phyloP scores from a whole-genome alignment of 352 stramenopile species.

The Pilasporangium apinafurcum region DNA sequence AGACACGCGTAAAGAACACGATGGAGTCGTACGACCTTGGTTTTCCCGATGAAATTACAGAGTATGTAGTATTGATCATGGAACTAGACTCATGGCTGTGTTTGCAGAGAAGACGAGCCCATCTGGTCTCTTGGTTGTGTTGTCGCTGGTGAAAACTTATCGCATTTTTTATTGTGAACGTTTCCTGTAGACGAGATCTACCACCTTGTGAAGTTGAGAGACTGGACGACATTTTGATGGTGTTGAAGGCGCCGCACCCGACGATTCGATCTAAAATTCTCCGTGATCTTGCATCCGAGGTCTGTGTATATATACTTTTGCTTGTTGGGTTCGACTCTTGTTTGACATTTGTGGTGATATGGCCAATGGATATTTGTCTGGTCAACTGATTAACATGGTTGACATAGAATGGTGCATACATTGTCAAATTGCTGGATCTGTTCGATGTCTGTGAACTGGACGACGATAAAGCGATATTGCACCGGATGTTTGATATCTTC shows the following conservation, averaged over 20 bases:
- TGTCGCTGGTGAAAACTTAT: conserved; percentile 2
- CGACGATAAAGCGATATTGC: conserved; percentile 44
- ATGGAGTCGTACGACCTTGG: conserved; percentile 41
- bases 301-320: conserved; percentile 6
- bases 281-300: conserved; percentile 36
- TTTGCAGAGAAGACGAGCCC: no score
- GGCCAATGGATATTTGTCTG: background rate
- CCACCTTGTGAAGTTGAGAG: conserved; percentile 60
- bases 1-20: no score
- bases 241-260: conserved; percentile 55
- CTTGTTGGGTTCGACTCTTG: background rate
- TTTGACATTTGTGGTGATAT: background rate
- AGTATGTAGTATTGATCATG: no score
- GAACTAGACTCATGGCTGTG: no score
- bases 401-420: conserved; percentile 56
- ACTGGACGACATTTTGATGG: conserved; percentile 51
- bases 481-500: conserved; percentile 73
- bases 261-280: conserved; percentile 45
- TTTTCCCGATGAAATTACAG: conserved; percentile 48
- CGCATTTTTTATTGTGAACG: background rate
- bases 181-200: conserved; percentile 36
- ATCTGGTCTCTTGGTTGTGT: no score
- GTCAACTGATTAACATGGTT: conserved; percentile 1
- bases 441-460: conserved; percentile 71
- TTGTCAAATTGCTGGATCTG: conserved; percentile 66